These are phyloP conservation scores for Nothophoma quercina DNA, from an alignment of 2,329 filamentous ascomycete species.

Conservation along the genomic window DNA sequence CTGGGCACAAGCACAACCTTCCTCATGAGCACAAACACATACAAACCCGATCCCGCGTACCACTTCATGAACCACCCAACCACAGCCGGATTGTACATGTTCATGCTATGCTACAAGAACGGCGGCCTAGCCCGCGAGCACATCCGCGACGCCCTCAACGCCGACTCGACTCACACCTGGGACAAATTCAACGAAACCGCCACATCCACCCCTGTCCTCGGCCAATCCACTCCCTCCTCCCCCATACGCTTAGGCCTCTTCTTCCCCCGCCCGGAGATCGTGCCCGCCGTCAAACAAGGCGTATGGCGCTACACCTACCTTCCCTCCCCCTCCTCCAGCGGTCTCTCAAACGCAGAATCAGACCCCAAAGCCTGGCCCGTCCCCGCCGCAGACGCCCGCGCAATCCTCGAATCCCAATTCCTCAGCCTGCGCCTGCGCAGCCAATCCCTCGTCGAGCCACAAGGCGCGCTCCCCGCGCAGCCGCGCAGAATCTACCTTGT, in stretches of 20 bases:
- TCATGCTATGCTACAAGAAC: conserved; percentile 99
- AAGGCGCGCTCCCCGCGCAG: conserved; percentile 74
- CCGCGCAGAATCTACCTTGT: conserved; percentile 92
- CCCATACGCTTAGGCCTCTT: conserved; percentile 89
- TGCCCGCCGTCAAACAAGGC: conserved; percentile 85
- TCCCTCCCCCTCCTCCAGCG: conserved; percentile 49
- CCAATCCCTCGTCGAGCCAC: conserved; percentile 71
- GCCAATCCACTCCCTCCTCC: conserved; percentile 60
- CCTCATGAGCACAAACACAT: conserved; percentile 93
- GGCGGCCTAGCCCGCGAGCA: conserved; percentile 91
- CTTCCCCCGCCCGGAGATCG: conserved; percentile 94
- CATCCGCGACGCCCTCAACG: conserved; percentile 81
- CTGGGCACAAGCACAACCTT: conserved; percentile 96
- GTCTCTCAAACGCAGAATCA: conserved; percentile 50
- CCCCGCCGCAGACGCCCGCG: conserved; percentile 75
- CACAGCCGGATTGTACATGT: conserved; percentile 92
- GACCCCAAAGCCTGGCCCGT: conserved; percentile 57
- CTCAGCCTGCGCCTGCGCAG: conserved; percentile 89
- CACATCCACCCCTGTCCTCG: conserved; percentile 72
- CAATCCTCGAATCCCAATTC: conserved; percentile 94
- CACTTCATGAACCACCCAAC: conserved; percentile 99
- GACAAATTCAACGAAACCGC: conserved; percentile 79
- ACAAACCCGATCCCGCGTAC: conserved; percentile 87
- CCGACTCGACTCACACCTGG: conserved; percentile 66
- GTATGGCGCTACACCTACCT: conserved; percentile 82